Conservation (phyloP, 2,329 filamentous ascomycete species). For the Diaporthe aspalathi region DNA sequence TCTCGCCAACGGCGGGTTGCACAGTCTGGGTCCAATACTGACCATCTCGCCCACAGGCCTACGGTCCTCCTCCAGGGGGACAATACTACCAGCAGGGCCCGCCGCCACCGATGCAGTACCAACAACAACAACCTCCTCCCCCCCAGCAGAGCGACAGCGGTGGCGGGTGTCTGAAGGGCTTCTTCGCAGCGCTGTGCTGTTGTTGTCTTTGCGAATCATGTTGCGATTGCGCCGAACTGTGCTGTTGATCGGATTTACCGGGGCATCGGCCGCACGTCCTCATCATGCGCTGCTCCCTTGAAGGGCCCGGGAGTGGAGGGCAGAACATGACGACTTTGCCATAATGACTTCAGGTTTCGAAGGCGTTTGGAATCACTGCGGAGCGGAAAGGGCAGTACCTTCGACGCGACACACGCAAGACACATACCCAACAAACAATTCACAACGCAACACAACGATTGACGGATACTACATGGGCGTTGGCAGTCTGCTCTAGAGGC, state of each 20-base stretch:
- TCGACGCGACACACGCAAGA: background rate
- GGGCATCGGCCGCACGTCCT: background rate
- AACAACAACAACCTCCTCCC: slow-evolving; percentile 54
- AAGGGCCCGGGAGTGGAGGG: background rate
- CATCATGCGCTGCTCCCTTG: slow-evolving; percentile 9
- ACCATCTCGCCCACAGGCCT: slow-evolving; percentile 47
- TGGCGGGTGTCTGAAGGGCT: slow-evolving; percentile 57
- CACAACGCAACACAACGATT: slow-evolving; percentile 4
- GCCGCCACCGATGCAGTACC: slow-evolving; percentile 59
- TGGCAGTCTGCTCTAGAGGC: slow-evolving; percentile 6
- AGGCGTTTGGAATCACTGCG: slow-evolving; percentile 5
- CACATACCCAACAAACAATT: background rate
- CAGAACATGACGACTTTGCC: background rate
- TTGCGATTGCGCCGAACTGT: slow-evolving; percentile 61
- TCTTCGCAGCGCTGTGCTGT: slow-evolving; percentile 60
- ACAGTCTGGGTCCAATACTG: background rate
- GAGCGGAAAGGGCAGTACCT: slow-evolving; percentile 3
- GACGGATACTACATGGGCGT: slow-evolving; percentile 21
- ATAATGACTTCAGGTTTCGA: background rate
- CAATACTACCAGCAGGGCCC: slow-evolving; percentile 57
- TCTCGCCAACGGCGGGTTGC: background rate
- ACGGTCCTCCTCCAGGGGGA: slow-evolving; percentile 45
- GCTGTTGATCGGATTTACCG: slow-evolving; percentile 46
- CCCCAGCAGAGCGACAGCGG: slow-evolving; percentile 46
- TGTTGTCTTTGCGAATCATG: slow-evolving; percentile 63